Conservation (phyloP, 106 monocot genomes). For the Acorus calamus region DNA sequence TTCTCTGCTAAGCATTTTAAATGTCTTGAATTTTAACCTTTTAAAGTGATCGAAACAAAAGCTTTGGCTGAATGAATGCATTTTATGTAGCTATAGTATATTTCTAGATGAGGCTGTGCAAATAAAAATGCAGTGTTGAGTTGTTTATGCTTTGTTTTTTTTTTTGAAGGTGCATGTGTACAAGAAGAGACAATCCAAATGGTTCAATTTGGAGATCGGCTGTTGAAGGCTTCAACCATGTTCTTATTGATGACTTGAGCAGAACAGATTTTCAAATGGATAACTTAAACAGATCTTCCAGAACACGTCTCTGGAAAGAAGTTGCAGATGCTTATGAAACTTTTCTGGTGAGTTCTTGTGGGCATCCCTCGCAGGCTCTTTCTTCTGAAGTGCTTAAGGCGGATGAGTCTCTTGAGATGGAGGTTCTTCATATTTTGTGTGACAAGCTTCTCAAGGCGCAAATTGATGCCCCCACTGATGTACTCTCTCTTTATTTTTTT, state of each 20-base stretch:
- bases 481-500: conserved; percentile 12
- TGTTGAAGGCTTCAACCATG: conserved; percentile 65
- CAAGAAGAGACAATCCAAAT: conserved; percentile 89
- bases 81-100: not conserved
- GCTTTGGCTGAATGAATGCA: too few relatives aligned
- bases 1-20: too few relatives aligned
- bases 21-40: too few relatives aligned
- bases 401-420: conserved; percentile 86
- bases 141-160: not conserved
- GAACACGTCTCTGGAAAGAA: conserved; percentile 90
- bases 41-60: too few relatives aligned
- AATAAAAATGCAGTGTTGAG: not conserved
- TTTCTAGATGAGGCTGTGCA: not conserved
- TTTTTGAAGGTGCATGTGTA: conserved; percentile 72
- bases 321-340: conserved; percentile 92
- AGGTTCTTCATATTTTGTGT: conserved; percentile 53
- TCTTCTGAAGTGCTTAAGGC: conserved; percentile 38
- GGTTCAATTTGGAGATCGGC: conserved; percentile 84
- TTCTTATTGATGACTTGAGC: conserved; percentile 46
- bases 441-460: conserved; percentile 68
- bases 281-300: conserved; percentile 25
- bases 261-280: conserved; percentile 25
- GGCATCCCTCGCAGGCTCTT: conserved; percentile 63
- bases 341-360: conserved; percentile 96
- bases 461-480: conserved; percentile 80